Evolutionary conservation across 768 basidiomycete genomes (phyloP), one percentile per base, ranked within the genome.

Genomic region (Trametes villosa): DNA sequence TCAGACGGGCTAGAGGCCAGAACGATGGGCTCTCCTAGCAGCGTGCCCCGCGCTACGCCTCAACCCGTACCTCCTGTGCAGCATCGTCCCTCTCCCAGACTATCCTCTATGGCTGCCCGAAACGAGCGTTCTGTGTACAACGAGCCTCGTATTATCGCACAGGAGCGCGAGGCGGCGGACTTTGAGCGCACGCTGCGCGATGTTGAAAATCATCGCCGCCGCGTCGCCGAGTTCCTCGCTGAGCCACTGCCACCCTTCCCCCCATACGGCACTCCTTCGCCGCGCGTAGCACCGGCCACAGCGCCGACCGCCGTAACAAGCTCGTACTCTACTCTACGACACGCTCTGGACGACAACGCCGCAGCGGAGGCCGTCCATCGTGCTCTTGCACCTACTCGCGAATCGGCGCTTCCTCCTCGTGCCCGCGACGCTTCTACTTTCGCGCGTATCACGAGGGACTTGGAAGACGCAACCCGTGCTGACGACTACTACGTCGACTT

Each of bases 251-350:
- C 56, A 12, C n/a, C 27, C n/a, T 22, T 49, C 3, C 34, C 36
- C 13, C 22, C 56, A 15, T 17, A 36, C 44, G n/a, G n/a, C n/a
- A n/a, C n/a, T n/a, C n/a, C n/a, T 24, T 30, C 36, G 9, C 38
- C 11, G 12, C 36, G 11, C 22, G 9, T 40, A n/a, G 0, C n/a
- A 9, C 8, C 30, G 24, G 11, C 36, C 7, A 38, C 29, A 0
- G 57, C 42, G 0, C 22, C 30, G 5, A 9, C 20, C 18, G 13
- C 33, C 2, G 33, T 48, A 11, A 56, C 54, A 11, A 59, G 57
- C 22, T 46, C 59, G 9, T 63, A 54, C n/a, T 63, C 62, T 7
- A 54, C 57, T 22, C 62, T 63, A 4, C 51, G 62, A 13, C 57
- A 58, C 17, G 62, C 62, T 9, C 38, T 63, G 52, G 62, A 51